phyloP scores from a whole-genome alignment of 495 filamentous ascomycete genomes.

The Podospora appendiculata region DNA sequence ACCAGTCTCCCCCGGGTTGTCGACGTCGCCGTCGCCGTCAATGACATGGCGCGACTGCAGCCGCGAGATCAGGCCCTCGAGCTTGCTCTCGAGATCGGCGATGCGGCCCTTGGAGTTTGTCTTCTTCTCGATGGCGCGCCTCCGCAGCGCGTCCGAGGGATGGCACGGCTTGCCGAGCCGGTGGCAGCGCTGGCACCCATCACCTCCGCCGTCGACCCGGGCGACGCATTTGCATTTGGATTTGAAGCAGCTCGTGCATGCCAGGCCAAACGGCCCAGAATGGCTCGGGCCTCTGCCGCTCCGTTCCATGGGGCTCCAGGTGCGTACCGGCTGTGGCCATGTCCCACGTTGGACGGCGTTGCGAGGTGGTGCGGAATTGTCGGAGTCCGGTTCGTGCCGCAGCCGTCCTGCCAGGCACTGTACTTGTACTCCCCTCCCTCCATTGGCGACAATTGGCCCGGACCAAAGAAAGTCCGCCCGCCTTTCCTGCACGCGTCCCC shows the following conservation, averaged over 20 bases:
- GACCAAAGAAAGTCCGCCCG: no score
- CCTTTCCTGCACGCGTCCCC: no score
- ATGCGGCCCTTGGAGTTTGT: conserved; percentile 18
- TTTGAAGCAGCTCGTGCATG: neutral
- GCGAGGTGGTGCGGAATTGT: no score
- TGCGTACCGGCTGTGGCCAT: no score
- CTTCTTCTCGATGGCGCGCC: conserved; percentile 22
- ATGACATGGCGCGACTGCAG: conserved; percentile 20
- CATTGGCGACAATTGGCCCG: no score
- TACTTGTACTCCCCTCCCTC: no score
- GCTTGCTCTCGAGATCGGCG: conserved; percentile 42
- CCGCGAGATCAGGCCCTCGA: conserved; percentile 42
- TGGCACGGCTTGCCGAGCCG: conserved; percentile 23
- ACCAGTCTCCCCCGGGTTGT: neutral
- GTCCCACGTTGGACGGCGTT: no score
- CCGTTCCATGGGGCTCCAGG: no score
- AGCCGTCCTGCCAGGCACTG: no score
- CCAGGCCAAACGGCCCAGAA: neutral
- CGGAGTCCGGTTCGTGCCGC: no score
- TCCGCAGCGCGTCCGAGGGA: conserved; percentile 28
- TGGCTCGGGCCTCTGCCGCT: no score
- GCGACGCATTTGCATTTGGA: neutral
- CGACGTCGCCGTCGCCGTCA: neutral
- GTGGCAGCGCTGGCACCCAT: neutral
- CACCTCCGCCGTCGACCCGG: neutral